Evolutionary conservation across 495 filamentous ascomycete genomes (phyloP).

Genomic region (Venustampulla echinocandica): DNA sequence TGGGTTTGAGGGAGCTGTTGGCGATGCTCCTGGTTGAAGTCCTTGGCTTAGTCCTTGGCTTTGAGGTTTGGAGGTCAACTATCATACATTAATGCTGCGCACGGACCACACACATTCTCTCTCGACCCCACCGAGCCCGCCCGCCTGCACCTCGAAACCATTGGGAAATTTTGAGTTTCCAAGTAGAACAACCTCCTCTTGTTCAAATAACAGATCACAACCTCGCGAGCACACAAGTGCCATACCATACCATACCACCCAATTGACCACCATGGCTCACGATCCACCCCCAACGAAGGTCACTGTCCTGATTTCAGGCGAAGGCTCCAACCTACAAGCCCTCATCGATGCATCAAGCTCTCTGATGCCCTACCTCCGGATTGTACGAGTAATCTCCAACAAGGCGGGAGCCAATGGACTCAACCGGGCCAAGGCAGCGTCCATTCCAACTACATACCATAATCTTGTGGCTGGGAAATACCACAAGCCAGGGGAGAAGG

Average conservation of each 20-base stretch:
- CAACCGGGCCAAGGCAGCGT: conserved; percentile 55
- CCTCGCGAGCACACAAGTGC: too few relatives aligned
- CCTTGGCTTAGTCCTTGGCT: too few relatives aligned
- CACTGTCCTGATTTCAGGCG: conserved; percentile 55
- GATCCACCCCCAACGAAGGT: conserved; percentile 16
- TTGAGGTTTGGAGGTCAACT: neutral
- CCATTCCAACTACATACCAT: conserved; percentile 77
- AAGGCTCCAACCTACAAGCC: conserved; percentile 83
- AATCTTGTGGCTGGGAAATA: conserved; percentile 64
- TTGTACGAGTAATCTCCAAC: conserved; percentile 77
- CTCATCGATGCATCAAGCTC: conserved; percentile 65
- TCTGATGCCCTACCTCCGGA: conserved; percentile 48
- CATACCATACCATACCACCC: too few relatives aligned
- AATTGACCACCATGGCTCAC: conserved; percentile 1
- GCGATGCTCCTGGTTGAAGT: too few relatives aligned
- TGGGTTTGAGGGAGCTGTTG: neutral
- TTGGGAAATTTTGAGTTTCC: too few relatives aligned
- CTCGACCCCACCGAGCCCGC: too few relatives aligned
- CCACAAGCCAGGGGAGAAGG: conserved; percentile 40
- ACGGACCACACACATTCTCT: neutral
- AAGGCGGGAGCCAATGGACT: conserved; percentile 72
- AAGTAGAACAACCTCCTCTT: too few relatives aligned
- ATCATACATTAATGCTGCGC: neutral
- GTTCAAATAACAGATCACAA: too few relatives aligned
- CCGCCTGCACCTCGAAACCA: too few relatives aligned